Base-by-base conservation (phyloP, 108 stramenopile species). In the Thalassiosira profunda region DNA sequence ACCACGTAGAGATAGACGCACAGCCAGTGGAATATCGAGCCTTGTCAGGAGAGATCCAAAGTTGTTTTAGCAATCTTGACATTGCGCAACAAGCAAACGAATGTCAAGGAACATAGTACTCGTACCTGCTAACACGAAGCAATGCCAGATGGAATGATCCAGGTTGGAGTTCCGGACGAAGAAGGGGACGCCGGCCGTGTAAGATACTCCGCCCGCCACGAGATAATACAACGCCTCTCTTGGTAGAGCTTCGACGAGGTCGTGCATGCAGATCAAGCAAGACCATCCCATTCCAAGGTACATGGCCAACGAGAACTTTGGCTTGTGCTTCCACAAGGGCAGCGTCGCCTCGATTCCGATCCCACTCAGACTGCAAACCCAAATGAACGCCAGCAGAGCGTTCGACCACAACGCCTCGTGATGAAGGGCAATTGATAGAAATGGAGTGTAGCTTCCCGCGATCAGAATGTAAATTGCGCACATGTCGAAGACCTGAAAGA, bases 401-500 rank as follows among this genome's bases (percentile, higher is more conserved):
- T 42, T 24, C n/a, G 86, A 86, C 25, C 64, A 84, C 3, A 76
- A 30, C 11, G 68, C 70, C 24, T 93, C 70, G 71, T 98, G 84
- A 23, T 74, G 83, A 42, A 95, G 68, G 26, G 86, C 69, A 41
- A 98, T 87, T 52, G 72, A 74, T 17, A 97, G 43, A 67, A 98
- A 96, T 7, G 99, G 99, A 14, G 96, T 96, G 79, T 99, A 99
- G 24, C 83, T 87, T 6, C 99, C 98, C 9, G 98, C 96, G 69
- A 99, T 98, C 17, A 99, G 82, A 33, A 98, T 67, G 79, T 97
- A 99, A 63, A 99, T 99, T 26, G 96, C 96, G 36, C 91, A 85
- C 64, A 96, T 92, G 77, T 99, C 99, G 60, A 98, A 57, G 29
- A 88, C 80, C 48, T 68, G 49, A 46, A 97, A 89, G 37, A 93